Evolutionary conservation across 352 stramenopile species (phyloP).

Genomic region (Phytophthora capsici): DNA sequence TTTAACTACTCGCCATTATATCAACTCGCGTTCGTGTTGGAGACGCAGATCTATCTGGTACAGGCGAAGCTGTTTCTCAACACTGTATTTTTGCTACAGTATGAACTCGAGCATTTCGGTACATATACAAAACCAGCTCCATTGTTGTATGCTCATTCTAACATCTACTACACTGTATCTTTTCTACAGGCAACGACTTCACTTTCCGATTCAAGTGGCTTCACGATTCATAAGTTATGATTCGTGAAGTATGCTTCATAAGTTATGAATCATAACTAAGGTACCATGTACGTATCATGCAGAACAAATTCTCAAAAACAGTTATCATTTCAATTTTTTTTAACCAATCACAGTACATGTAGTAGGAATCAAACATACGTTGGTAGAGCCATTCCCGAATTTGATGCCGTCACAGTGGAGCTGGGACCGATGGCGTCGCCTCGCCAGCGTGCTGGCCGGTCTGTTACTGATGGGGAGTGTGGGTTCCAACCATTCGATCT

Average conservation of each 20-base stretch:
- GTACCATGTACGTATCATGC: too few relatives aligned
- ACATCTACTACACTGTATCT: too few relatives aligned
- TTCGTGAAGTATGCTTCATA: too few relatives aligned
- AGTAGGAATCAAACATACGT: too few relatives aligned
- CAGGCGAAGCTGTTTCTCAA: slow-evolving; percentile 1
- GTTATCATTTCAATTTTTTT: too few relatives aligned
- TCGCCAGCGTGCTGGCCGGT: slow-evolving; percentile 57
- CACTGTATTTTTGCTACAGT: slow-evolving; percentile 1
- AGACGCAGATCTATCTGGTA: slow-evolving; percentile 3
- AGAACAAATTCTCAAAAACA: too few relatives aligned
- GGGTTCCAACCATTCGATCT: slow-evolving; percentile 81
- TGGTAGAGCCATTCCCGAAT: too few relatives aligned
- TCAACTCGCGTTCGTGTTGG: slow-evolving; percentile 11
- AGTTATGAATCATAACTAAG: too few relatives aligned
- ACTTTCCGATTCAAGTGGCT: background rate
- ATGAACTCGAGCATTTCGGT: slow-evolving; percentile 5
- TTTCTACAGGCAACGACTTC: background rate
- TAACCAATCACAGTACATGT: slow-evolving; percentile 2
- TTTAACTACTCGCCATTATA: slow-evolving; percentile 9
- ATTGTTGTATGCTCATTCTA: background rate
- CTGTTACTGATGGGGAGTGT: slow-evolving; percentile 65
- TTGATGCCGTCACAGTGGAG: slow-evolving; percentile 1
- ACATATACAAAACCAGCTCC: background rate
- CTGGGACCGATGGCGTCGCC: slow-evolving; percentile 37
- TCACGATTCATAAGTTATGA: background rate